Conservation (phyloP, 2,329 filamentous ascomycete species). For the Xylaria sp. region DNA sequence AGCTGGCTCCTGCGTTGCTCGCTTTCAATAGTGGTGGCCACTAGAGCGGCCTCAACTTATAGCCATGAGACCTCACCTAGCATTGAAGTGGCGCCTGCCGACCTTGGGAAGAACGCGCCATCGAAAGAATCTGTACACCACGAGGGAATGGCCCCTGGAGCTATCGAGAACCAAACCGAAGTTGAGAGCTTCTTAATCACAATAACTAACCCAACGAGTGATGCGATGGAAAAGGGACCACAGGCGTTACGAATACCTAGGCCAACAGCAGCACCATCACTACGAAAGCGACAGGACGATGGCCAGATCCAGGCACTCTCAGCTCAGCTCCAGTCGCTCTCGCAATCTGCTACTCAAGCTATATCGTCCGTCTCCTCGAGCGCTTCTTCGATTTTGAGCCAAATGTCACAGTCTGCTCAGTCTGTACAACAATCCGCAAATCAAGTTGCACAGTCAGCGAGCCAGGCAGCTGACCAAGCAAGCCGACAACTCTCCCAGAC, state of each 20-base stretch:
- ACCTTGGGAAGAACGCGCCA: conserved; percentile 3
- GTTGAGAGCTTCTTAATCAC: conserved; percentile 37
- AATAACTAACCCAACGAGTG: conserved; percentile 32
- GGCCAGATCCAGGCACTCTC: conserved; percentile 49
- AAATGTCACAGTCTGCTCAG: conserved; percentile 47
- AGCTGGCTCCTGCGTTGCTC: conserved; percentile 48
- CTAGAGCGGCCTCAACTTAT: conserved; percentile 44
- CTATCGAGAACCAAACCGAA: conserved; percentile 31
- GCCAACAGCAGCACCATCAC: conserved; percentile 42
- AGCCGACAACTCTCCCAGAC: conserved; percentile 48
- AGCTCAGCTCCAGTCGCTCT: conserved; percentile 47
- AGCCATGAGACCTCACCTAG: conserved; percentile 33
- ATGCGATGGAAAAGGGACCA: conserved; percentile 40
- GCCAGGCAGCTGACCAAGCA: conserved; percentile 47
- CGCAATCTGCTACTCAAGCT: conserved; percentile 47
- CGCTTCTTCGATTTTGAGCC: conserved; percentile 46
- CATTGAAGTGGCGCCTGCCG: conserved; percentile 13
- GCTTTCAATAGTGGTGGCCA: conserved; percentile 48
- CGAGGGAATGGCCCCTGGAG: conserved; percentile 23
- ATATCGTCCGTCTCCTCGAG: conserved; percentile 49
- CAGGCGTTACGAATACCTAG: conserved; percentile 39
- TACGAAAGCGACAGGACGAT: conserved; percentile 46
- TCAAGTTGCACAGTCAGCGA: conserved; percentile 46
- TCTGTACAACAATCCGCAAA: conserved; percentile 48
- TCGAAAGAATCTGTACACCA: not conserved